phyloP scores from a whole-genome alignment of 768 basidiomycete genomes.

The Suillus luteus region DNA sequence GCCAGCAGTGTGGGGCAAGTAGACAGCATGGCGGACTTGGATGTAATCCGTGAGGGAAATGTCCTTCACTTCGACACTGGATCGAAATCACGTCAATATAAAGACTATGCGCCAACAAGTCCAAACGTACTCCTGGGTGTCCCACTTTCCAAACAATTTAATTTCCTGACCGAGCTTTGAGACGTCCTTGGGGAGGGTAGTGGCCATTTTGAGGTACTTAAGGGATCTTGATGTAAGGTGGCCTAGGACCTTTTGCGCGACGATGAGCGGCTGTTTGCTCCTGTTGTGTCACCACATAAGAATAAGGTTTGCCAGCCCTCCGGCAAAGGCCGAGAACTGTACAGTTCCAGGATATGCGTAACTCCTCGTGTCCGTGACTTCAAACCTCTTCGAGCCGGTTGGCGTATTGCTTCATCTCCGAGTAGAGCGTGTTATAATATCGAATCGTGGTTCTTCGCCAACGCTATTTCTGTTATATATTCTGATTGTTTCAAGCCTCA shows the following conservation, averaged over 20 bases:
- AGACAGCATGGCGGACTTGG: constrained; percentile 97
- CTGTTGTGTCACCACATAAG: constrained; percentile 16
- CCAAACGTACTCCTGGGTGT: constrained; percentile 86
- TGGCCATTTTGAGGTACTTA: constrained; percentile 59
- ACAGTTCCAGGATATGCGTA: constrained; percentile 22
- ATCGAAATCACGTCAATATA: constrained; percentile 20
- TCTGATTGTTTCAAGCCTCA: background rate
- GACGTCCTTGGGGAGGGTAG: constrained; percentile 81
- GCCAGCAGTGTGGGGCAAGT: constrained; percentile 97
- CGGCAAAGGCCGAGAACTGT: constrained; percentile 32
- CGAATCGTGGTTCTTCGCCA: background rate
- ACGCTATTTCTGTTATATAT: background rate
- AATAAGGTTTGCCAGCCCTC: constrained; percentile 27
- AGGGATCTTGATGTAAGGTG: constrained; percentile 28
- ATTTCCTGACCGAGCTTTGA: constrained; percentile 82
- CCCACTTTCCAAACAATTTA: constrained; percentile 99
- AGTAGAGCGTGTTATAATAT: background rate
- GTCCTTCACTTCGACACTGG: constrained; percentile 96
- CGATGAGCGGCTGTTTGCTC: constrained; percentile 27
- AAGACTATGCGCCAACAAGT: constrained; percentile 3
- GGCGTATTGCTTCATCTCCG: background rate
- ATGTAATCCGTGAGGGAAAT: constrained; percentile 99
- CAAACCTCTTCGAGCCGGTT: too few relatives aligned
- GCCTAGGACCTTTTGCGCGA: constrained; percentile 22
- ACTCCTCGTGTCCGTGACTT: too few relatives aligned